Base-by-base conservation (phyloP, 345 rosid species). In the Erodium maritimum region DNA sequence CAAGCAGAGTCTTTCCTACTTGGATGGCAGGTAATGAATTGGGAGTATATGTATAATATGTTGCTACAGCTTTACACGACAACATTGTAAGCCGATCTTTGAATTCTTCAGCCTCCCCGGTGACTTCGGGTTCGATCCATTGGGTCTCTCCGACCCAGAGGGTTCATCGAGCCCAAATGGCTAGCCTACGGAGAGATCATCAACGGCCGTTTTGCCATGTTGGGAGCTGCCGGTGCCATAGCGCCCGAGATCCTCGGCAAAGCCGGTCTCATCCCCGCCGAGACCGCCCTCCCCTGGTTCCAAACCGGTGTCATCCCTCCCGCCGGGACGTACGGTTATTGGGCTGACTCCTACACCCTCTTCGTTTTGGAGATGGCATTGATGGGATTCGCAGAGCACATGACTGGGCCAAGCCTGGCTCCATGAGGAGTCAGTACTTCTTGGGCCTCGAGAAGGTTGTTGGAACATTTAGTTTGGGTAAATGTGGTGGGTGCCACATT, bases 71-170 rank as follows among this genome's bases (percentile, higher is more conserved):
- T 29, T 29, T 29, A 11, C 5, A 29, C 37, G 5, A 29, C 37
- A 29, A 0, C 33, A 25, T 25, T 25, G 33, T 2, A 5, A 11
- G 9, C 37, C 9, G 17, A 42, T 42, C 48, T 42, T 42, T 14
- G 17, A 29, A 29, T 3, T 42, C 16, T 42, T 16, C 73, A 88
- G 96, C 75, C 85, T 91, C 19, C 98, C 98, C 9, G 98, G 98
- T 19, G 98, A 91, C 76, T 88, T 17, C 13, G 96, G 99, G 46
- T 93, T 93, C 23, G 96, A 93, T 72, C 99, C 96, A 5, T 78
- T 89, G 46, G 99, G 99, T 21, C 96, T 93, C 17, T 93, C 99
- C 1, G 99, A 93, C 71, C 99, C 99, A 95, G 99, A 61, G 96
- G 91, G 51, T 93, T 93, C 85, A 83, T 93, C 23, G 96, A 93